Conservation (phyloP, 2,329 filamentous ascomycete species). For the Biscogniauxia mediterranea region DNA sequence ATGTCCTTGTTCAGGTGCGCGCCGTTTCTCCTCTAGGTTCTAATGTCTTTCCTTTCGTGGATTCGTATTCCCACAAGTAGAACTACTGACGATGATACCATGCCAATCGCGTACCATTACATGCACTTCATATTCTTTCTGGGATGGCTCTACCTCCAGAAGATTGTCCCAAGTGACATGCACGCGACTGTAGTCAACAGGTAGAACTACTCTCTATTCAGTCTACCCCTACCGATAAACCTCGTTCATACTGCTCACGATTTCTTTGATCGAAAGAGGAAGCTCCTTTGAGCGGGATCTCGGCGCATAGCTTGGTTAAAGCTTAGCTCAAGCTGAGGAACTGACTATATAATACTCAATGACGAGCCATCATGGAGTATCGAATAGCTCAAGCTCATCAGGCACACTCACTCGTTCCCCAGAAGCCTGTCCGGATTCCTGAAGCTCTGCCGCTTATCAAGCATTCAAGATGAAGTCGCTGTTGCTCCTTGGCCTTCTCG, state of each 20-base stretch:
- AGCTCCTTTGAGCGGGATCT: constrained; percentile 18
- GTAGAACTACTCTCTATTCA: constrained; percentile 8
- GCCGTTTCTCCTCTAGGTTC: constrained; percentile 18
- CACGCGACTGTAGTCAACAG: constrained; percentile 20
- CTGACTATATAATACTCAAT: constrained; percentile 24
- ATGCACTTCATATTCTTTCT: constrained; percentile 11
- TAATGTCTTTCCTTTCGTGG: constrained; percentile 29
- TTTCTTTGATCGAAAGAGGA: constrained; percentile 29
- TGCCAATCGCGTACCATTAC: neutral
- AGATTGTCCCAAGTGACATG: constrained; percentile 5
- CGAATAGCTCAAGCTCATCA: constrained; percentile 17
- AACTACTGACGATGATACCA: constrained; percentile 15
- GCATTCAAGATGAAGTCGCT: constrained; percentile 30
- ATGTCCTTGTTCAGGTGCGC: constrained; percentile 18
- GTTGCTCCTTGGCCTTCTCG: constrained; percentile 34
- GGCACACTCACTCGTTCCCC: constrained; percentile 7
- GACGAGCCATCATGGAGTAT: constrained; percentile 13
- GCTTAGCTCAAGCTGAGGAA: neutral
- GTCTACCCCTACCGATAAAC: constrained; percentile 17
- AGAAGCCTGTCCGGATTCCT: neutral
- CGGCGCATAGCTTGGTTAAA: neutral
- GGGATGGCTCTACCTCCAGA: constrained; percentile 5
- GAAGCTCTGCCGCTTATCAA: constrained; percentile 11
- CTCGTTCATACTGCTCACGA: constrained; percentile 19
- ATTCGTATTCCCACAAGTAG: constrained; percentile 18